Conservation (phyloP, 2,329 filamentous ascomycete species). For the Colletotrichum aenigma region DNA sequence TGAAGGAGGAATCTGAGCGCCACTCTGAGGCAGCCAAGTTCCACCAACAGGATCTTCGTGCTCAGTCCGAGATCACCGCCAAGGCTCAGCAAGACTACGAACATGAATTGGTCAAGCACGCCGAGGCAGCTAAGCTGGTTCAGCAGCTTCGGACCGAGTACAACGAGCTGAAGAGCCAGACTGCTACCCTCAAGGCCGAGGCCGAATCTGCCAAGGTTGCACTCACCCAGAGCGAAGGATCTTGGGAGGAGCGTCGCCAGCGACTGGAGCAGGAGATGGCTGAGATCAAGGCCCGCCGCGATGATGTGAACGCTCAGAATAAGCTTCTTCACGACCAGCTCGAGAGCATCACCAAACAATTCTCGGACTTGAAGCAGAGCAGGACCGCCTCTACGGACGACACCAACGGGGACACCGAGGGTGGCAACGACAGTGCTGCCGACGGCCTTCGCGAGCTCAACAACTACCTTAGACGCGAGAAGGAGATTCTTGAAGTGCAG, state of each 20-base stretch:
- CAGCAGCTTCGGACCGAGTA: slow-evolving; percentile 80
- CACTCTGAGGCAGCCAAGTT: slow-evolving; percentile 81
- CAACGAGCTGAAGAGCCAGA: slow-evolving; percentile 81
- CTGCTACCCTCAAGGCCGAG: slow-evolving; percentile 76
- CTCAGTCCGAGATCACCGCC: slow-evolving; percentile 91
- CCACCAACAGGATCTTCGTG: slow-evolving; percentile 89
- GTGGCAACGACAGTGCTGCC: slow-evolving; percentile 49
- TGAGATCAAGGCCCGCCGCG: slow-evolving; percentile 78
- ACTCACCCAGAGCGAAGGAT: slow-evolving; percentile 80
- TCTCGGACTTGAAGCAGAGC: slow-evolving; percentile 74
- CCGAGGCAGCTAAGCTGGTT: slow-evolving; percentile 87
- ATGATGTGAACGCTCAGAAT: slow-evolving; percentile 89
- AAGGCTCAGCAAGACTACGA: slow-evolving; percentile 96
- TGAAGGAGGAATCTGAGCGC: slow-evolving; percentile 84
- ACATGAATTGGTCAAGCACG: slow-evolving; percentile 91
- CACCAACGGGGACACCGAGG: slow-evolving; percentile 52
- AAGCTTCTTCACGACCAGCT: slow-evolving; percentile 88
- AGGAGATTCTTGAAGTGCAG: slow-evolving; percentile 97
- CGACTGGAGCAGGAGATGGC: slow-evolving; percentile 83
- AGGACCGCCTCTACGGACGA: neutral
- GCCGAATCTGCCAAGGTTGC: slow-evolving; percentile 84
- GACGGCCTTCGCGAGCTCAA: slow-evolving; percentile 90
- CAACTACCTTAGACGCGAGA: slow-evolving; percentile 89
- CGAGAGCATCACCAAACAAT: slow-evolving; percentile 81
- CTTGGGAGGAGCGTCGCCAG: slow-evolving; percentile 83